phyloP scores from a whole-genome alignment of 345 rosid species.

The Euphorbia tirucalli region DNA sequence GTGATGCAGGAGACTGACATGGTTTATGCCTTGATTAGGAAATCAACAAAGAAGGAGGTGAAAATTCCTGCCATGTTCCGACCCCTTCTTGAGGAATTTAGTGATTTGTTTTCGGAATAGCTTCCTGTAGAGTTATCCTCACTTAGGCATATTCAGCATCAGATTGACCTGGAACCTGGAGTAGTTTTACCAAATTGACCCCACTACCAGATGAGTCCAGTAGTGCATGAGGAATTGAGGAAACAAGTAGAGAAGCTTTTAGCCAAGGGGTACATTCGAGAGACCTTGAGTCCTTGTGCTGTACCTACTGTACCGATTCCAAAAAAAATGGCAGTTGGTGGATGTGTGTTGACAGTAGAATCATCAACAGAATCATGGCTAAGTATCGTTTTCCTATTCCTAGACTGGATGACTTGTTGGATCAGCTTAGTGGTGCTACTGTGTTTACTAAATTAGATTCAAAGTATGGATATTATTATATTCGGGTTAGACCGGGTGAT shows the following conservation, averaged over 20 bases:
- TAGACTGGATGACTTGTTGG: too few relatives aligned
- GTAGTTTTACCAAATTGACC: not conserved
- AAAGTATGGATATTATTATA: not conserved
- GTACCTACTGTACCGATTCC: not conserved
- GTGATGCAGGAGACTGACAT: too few relatives aligned
- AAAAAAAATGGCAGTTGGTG: not conserved
- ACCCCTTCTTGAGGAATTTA: too few relatives aligned
- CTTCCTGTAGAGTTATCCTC: not conserved
- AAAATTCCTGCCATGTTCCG: too few relatives aligned
- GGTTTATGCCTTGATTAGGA: too few relatives aligned
- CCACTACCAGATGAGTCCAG: not conserved
- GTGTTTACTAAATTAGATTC: not conserved
- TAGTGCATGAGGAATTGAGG: not conserved
- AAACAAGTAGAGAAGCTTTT: not conserved
- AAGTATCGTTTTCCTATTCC: not conserved
- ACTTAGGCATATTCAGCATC: not conserved
- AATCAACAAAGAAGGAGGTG: too few relatives aligned
- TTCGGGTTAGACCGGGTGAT: not conserved
- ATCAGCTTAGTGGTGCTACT: too few relatives aligned
- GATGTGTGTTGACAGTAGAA: not conserved
- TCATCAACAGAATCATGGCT: not conserved
- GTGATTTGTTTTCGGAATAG: not conserved
- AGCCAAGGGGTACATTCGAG: not conserved
- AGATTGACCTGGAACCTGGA: not conserved
- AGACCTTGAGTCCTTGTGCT: not conserved